phyloP scores from a whole-genome alignment of 169 alveolate genomes.

The Amoebophrya sp. region DNA sequence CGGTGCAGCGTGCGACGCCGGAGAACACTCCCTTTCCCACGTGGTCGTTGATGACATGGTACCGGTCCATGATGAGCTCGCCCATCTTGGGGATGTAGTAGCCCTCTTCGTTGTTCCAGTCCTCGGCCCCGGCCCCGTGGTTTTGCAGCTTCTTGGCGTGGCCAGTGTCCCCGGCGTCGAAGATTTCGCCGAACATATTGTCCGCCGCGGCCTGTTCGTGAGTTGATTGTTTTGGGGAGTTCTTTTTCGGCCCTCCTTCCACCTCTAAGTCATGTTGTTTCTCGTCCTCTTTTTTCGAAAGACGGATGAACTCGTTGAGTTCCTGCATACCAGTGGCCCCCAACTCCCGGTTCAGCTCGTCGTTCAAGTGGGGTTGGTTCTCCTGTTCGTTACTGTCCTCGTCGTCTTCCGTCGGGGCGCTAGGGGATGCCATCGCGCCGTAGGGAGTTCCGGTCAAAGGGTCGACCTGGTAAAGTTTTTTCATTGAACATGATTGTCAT shows the following conservation, averaged over 20 bases:
- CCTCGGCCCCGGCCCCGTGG: too few relatives aligned
- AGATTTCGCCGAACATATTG: too few relatives aligned
- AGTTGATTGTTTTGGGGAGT: too few relatives aligned
- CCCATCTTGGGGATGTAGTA: not conserved
- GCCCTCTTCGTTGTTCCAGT: constrained; percentile 23
- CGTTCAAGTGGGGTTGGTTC: not conserved
- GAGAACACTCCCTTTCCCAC: constrained; percentile 8
- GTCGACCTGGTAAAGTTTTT: too few relatives aligned
- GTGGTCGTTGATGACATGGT: not conserved
- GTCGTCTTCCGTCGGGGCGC: not conserved
- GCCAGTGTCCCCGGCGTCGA: too few relatives aligned
- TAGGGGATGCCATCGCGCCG: not conserved
- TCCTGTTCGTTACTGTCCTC: not conserved
- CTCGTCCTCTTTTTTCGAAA: not conserved
- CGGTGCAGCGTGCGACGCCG: not conserved
- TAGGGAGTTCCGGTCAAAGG: not conserved
- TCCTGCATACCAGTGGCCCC: not conserved
- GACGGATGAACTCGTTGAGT: not conserved
- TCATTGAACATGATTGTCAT: too few relatives aligned
- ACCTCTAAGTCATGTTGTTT: not conserved
- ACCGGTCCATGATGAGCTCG: constrained; percentile 18
- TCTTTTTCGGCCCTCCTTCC: too few relatives aligned
- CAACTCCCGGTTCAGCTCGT: not conserved
- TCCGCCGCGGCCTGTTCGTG: too few relatives aligned
- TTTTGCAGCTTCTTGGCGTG: too few relatives aligned